Evolutionary conservation across 441 rosid genomes (phyloP).

Genomic region (Corymbia citriodora): DNA sequence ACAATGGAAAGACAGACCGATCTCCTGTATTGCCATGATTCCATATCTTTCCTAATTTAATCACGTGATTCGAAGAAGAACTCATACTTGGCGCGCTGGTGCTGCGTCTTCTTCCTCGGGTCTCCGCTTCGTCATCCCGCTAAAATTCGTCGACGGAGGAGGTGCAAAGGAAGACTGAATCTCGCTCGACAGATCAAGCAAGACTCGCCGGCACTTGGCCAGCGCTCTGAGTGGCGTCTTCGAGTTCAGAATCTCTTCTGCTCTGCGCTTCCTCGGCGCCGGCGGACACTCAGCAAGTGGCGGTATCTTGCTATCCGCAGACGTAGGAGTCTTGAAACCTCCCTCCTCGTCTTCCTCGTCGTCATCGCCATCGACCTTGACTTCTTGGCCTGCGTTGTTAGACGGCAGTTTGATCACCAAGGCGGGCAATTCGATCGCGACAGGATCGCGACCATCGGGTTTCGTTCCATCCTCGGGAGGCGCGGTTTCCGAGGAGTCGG

Average conservation of each 20-base stretch:
- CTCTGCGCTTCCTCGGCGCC: conserved; percentile 66
- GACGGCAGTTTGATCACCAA: not conserved
- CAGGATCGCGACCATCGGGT: not conserved
- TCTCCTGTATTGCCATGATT: not conserved
- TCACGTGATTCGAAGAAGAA: not conserved
- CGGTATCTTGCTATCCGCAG: conserved; percentile 28
- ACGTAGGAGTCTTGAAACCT: conserved; percentile 75
- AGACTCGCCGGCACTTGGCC: conserved; percentile 14
- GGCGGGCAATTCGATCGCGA: not conserved
- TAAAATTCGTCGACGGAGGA: conserved; percentile 41
- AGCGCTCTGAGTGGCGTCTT: conserved; percentile 33
- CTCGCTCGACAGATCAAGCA: conserved; percentile 65
- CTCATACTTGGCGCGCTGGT: not conserved
- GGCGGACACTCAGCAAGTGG: conserved; percentile 49
- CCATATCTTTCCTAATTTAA: not conserved
- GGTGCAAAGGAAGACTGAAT: conserved; percentile 62
- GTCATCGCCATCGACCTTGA: not conserved
- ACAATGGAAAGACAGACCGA: not conserved
- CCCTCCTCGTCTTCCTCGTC: conserved; percentile 21
- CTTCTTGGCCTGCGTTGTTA: conserved; percentile 14
- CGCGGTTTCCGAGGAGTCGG: conserved; percentile 28
- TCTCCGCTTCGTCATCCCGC: conserved; percentile 33
- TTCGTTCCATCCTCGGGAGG: not conserved
- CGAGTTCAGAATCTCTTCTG: conserved; percentile 17
- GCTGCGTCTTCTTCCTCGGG: not conserved